Evolutionary conservation across 176 grass and related monocot species (phyloP).

Genomic region (Aegilops tauschii): DNA sequence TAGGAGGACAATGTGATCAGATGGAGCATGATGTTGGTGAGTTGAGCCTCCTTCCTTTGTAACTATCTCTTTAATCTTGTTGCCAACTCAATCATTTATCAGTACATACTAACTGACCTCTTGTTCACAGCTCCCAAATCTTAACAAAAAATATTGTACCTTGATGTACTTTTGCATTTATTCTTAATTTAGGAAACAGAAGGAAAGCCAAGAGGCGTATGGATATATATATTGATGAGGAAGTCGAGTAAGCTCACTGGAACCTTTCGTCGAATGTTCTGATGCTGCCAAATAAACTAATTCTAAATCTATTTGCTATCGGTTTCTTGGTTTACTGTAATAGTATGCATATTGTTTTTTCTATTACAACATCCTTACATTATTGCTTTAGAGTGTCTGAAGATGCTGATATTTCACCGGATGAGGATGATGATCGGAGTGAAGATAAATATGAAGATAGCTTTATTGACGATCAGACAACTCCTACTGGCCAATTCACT

Average conservation of each 20-base stretch:
- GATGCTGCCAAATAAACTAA: background rate
- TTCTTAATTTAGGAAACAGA: conserved; percentile 49
- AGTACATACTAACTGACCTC: background rate
- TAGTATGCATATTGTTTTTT: background rate
- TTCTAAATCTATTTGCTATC: background rate
- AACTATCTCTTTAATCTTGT: background rate
- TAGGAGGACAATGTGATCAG: conserved; percentile 16
- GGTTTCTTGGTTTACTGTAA: too few relatives aligned
- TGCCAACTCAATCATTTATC: background rate
- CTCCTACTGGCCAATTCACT: conserved; percentile 38
- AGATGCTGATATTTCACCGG: conserved; percentile 75
- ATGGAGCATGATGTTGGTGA: conserved; percentile 45
- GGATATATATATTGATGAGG: conserved; percentile 67
- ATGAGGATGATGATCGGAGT: conserved; percentile 53
- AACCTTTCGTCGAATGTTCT: background rate
- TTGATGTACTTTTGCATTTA: conserved; percentile 16
- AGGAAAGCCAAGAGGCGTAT: conserved; percentile 37
- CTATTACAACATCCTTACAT: background rate
- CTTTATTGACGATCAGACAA: conserved; percentile 78
- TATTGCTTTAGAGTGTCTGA: conserved; percentile 65
- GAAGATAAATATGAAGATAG: conserved; percentile 82
- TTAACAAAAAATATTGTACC: background rate
- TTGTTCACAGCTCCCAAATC: background rate
- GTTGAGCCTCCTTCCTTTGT: conserved; percentile 10
- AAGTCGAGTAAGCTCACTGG: conserved; percentile 73